Evolutionary conservation across 2,329 filamentous ascomycete genomes (phyloP), one percentile per base, ranked within the genome.

Genomic region (Pestalotiopsis sp.): DNA sequence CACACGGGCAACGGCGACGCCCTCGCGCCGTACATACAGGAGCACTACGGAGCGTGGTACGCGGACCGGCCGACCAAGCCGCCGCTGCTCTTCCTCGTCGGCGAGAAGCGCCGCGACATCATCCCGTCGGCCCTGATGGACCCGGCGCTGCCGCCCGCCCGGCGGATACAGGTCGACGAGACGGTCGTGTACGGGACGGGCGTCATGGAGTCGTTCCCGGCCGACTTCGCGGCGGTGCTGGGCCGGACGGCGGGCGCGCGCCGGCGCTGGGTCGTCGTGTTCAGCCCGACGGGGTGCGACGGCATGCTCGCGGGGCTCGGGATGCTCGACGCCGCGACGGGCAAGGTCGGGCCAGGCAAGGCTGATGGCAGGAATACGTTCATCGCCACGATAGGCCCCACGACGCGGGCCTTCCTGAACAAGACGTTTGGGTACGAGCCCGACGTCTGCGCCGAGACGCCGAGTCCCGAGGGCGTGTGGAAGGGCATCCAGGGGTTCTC

Each of bases 311-410:
- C 81, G 6, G 83, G 82, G 2, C 76, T 92, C 65, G 86, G 83
- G 2, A 73, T 87, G 72, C 75, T 90, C 20, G 85, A 89, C 68
- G 75, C 79, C 4, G 76, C 77, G 20, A 86, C 83, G 0, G 81
- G 82, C 23, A 84, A 78, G 74, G 81, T 77, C 23, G 39, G 49
- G 20, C 17, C 3, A n/a, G 45, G 45, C 3, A 9, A n/a, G 17
- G n/a, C 4, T 4, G 74, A 65, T 13, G 71, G 69, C 3, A 71
- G 76, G 39, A 76, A 78, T 36, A 81, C 81, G 11, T 90, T 88
- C 71, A 84, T 98, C 70, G 94, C 92, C 14, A 97, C 95, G 0
- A 99, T 99, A 79, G 96, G 96, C 0, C 95, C 96, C 13, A 99
- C 96, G 20, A 99, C 96, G 12, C 87, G 91, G 71, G 90, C 94